Conservation (phyloP, 495 filamentous ascomycete genomes). For the Annulohypoxylon moriforme region DNA sequence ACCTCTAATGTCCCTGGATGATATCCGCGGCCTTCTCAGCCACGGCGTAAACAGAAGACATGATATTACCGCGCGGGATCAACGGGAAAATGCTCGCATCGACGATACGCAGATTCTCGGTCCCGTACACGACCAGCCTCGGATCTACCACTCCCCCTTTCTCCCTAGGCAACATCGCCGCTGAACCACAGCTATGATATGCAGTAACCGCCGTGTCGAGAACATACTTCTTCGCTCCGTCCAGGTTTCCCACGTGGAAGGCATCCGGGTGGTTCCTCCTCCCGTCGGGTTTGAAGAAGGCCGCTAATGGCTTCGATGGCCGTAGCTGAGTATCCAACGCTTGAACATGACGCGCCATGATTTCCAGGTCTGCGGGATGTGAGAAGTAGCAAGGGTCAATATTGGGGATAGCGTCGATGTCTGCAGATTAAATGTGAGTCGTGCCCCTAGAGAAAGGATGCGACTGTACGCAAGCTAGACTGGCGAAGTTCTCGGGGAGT, state of each 20-base stretch:
- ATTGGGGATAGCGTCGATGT: background rate
- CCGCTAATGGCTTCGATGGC: background rate
- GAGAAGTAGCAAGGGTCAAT: background rate
- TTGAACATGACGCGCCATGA: background rate
- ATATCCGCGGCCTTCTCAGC: constrained; percentile 1
- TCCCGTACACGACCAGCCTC: background rate
- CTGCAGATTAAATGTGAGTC: background rate
- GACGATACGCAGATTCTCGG: background rate
- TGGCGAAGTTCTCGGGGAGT: background rate
- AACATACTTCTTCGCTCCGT: background rate
- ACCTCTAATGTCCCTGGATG: background rate
- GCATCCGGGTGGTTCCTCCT: background rate
- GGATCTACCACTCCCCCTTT: background rate
- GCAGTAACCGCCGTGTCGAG: background rate
- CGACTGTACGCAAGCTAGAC: background rate
- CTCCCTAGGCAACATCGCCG: background rate
- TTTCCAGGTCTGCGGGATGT: background rate
- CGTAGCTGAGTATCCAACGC: background rate
- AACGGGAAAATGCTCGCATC: constrained; percentile 1
- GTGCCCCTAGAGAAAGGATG: background rate
- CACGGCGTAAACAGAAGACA: background rate
- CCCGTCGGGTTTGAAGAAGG: background rate
- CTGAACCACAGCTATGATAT: background rate
- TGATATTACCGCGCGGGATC: background rate
- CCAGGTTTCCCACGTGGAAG: background rate